Conservation (phyloP, 768 basidiomycete genomes). For the Lentinus tigrinus region DNA sequence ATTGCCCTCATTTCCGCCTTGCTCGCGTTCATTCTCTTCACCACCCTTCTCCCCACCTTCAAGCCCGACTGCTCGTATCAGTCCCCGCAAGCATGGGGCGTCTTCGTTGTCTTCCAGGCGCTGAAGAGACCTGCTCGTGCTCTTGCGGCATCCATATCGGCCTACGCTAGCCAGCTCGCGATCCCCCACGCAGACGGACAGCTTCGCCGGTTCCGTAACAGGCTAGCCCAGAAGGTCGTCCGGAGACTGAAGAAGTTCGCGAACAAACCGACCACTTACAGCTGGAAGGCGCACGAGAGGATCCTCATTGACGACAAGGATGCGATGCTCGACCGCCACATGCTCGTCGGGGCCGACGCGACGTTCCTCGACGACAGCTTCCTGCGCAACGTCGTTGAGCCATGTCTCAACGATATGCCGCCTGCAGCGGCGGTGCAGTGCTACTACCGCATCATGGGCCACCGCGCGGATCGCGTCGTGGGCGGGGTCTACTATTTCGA, state of each 20-base stretch:
- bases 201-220: neutral
- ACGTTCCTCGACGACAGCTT: constrained; percentile 12
- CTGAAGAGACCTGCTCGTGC: constrained; percentile 5
- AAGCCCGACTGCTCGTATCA: constrained; percentile 20
- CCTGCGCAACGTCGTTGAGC: constrained; percentile 9
- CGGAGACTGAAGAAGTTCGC: constrained; percentile 5
- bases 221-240: constrained; percentile 2
- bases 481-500: constrained; percentile 9
- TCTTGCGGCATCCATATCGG: neutral
- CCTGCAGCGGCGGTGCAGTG: constrained; percentile 2
- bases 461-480: constrained; percentile 13
- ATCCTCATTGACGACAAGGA: constrained; percentile 6
- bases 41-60: constrained; percentile 19
- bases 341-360: constrained; percentile 11
- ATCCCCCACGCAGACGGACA: constrained; percentile 1
- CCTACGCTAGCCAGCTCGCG: neutral
- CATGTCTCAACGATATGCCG: constrained; percentile 11
- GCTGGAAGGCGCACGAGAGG: constrained; percentile 13
- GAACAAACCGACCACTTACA: constrained; percentile 14
- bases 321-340: constrained; percentile 9
- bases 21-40: constrained; percentile 17
- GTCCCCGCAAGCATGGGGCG: constrained; percentile 20
- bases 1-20: constrained; percentile 9
- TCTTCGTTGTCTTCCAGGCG: constrained; percentile 14
- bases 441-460: constrained; percentile 11